Conservation (phyloP, 768 basidiomycete species). For the Leccinum disarticulatum region DNA sequence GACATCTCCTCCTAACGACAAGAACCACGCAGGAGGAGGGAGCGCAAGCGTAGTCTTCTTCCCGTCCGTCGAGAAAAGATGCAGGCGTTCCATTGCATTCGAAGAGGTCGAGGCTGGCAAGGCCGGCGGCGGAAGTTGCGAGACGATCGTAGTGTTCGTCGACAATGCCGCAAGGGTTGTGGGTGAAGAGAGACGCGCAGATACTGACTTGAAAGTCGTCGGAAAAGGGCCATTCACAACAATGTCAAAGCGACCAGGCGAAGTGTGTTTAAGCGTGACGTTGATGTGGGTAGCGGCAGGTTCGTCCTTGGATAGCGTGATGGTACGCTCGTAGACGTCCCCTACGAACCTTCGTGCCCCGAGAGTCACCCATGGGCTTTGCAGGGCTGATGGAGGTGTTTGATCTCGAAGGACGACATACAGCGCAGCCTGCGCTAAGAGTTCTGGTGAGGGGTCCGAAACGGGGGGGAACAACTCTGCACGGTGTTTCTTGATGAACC, state of each 20-base stretch:
- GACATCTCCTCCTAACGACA: conserved; percentile 62
- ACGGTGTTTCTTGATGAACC: conserved; percentile 91
- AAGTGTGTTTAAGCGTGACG: conserved; percentile 43
- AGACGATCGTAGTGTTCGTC: conserved; percentile 66
- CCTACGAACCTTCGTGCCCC: conserved; percentile 78
- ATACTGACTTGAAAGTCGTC: conserved; percentile 47
- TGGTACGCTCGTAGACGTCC: conserved; percentile 58
- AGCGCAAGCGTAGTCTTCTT: conserved; percentile 63
- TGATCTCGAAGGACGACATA: conserved; percentile 71
- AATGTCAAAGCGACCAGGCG: conserved; percentile 52
- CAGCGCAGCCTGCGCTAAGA: conserved; percentile 79
- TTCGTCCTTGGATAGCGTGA: conserved; percentile 63
- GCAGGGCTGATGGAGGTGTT: conserved; percentile 25
- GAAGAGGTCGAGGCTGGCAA: conserved; percentile 54
- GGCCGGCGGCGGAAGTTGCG: conserved; percentile 57
- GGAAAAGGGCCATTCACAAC: conserved; percentile 37
- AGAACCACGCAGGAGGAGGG: conserved; percentile 71
- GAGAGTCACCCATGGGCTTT: conserved; percentile 70
- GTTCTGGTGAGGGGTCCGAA: conserved; percentile 53
- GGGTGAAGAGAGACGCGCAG: conserved; percentile 55
- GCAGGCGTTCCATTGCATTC: conserved; percentile 69
- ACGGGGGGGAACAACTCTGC: conserved; percentile 76
- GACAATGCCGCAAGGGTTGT: conserved; percentile 53
- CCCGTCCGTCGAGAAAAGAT: conserved; percentile 62
- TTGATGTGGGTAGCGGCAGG: conserved; percentile 35